phyloP scores from a whole-genome alignment of 768 basidiomycete species.

The Lactarius sp. region DNA sequence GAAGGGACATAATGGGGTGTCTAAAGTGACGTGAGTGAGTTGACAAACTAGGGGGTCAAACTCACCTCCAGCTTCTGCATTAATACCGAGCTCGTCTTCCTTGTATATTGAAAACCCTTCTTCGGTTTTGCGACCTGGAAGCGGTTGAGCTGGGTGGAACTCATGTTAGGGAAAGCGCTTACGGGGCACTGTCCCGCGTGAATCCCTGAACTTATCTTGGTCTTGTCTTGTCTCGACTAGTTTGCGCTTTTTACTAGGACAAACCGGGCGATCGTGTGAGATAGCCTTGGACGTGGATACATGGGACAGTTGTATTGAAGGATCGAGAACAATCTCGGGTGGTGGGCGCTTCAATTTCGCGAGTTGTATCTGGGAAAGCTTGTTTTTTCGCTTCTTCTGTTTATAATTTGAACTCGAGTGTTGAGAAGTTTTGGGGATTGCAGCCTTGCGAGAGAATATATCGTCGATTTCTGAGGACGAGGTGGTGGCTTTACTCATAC shows the following conservation, averaged over 20 bases:
- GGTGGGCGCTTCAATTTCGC: conserved; percentile 28
- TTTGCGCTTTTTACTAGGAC: conserved; percentile 27
- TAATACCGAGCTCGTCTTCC: conserved; percentile 76
- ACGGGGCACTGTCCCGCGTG: conserved; percentile 70
- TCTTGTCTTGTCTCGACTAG: conserved; percentile 29
- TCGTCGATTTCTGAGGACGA: conserved; percentile 72
- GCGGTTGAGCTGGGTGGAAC: conserved; percentile 9
- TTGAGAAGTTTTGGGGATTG: conserved; percentile 25
- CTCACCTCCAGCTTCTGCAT: conserved; percentile 67
- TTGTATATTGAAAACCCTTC: conserved; percentile 80
- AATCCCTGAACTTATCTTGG: conserved; percentile 61
- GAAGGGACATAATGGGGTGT: conserved; percentile 81
- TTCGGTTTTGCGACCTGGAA: conserved; percentile 65
- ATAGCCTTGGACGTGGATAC: conserved; percentile 34
- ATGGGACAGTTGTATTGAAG: conserved; percentile 39
- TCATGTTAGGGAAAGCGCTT: conserved; percentile 31
- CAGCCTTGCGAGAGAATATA: conserved; percentile 56
- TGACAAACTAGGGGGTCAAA: conserved; percentile 18
- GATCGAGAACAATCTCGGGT: conserved; percentile 63
- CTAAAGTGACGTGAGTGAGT: conserved; percentile 38
- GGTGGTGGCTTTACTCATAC: background rate
- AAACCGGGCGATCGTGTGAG: conserved; percentile 10
- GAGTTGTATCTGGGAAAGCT: conserved; percentile 29
- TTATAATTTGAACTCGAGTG: conserved; percentile 15
- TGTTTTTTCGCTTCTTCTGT: conserved; percentile 48